Conservation (phyloP, 805 yeast species). For the Candida sphagnicola region DNA sequence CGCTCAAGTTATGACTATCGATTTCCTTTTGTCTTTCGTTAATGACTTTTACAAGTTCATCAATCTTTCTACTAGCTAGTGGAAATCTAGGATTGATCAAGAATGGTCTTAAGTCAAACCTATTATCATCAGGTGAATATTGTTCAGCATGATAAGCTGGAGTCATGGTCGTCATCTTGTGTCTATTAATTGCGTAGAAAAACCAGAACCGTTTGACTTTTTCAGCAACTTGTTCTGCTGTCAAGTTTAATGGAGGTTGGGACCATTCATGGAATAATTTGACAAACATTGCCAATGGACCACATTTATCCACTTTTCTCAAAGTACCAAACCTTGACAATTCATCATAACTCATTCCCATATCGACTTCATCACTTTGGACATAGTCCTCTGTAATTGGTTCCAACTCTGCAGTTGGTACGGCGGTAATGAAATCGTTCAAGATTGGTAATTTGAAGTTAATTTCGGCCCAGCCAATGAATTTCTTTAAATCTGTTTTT, state of each 20-base stretch:
- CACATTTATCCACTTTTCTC: slow-evolving; percentile 90
- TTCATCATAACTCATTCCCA: slow-evolving; percentile 98
- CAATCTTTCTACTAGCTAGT: slow-evolving; percentile 88
- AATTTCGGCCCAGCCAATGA: slow-evolving; percentile 73
- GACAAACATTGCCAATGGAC: slow-evolving; percentile 93
- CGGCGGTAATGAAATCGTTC: slow-evolving; percentile 76
- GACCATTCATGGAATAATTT: slow-evolving; percentile 92
- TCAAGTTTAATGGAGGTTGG: slow-evolving; percentile 55
- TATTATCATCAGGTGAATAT: slow-evolving; percentile 95
- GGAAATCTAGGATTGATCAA: slow-evolving; percentile 84
- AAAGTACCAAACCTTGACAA: slow-evolving; percentile 85
- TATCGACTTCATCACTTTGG: slow-evolving; percentile 94
- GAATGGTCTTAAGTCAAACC: slow-evolving; percentile 96
- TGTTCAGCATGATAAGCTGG: slow-evolving; percentile 98
- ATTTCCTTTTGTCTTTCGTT: slow-evolving; percentile 38
- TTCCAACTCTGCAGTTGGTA: slow-evolving; percentile 97
- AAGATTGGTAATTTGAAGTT: slow-evolving; percentile 75
- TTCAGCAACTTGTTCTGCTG: slow-evolving; percentile 82
- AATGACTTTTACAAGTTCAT: slow-evolving; percentile 61
- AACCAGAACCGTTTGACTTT: slow-evolving; percentile 92
- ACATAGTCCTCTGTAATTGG: slow-evolving; percentile 91
- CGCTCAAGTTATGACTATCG: slow-evolving; percentile 32
- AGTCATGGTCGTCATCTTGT: slow-evolving; percentile 95
- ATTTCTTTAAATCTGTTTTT: slow-evolving; percentile 83
- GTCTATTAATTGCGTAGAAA: slow-evolving; percentile 92